These are phyloP conservation scores for Amanita muscaria DNA, from an alignment of 768 basidiomycete genomes.

Conservation along the genomic window DNA sequence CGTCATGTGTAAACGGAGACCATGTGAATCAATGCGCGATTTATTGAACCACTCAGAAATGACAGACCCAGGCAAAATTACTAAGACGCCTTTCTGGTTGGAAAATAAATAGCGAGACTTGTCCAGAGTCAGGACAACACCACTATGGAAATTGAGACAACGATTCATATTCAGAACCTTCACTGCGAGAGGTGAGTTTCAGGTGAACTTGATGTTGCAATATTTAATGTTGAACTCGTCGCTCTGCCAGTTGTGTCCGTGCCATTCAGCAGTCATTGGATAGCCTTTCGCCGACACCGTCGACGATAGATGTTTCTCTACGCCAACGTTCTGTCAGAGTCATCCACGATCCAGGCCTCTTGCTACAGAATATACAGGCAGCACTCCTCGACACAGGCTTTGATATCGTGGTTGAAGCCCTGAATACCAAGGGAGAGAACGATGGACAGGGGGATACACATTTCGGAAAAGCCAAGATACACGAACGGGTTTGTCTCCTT, in stretches of 20 bases:
- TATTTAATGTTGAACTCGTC: background rate
- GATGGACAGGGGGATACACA: background rate
- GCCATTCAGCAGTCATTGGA: slow-evolving; percentile 34
- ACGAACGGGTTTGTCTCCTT: background rate
- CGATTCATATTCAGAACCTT: slow-evolving; percentile 31
- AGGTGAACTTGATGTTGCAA: background rate
- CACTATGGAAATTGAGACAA: slow-evolving; percentile 8
- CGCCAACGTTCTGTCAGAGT: slow-evolving; percentile 36
- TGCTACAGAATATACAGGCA: slow-evolving; percentile 21
- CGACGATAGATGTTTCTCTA: slow-evolving; percentile 35
- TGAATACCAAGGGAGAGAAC: too few species aligned
- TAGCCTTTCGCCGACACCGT: slow-evolving; percentile 30
- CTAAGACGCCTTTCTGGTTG: too few species aligned
- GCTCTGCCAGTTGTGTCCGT: slow-evolving; percentile 31
- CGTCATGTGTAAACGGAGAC: too few species aligned
- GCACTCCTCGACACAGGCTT: slow-evolving; percentile 40
- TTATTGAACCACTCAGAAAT: slow-evolving; percentile 8
- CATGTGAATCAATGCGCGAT: slow-evolving; percentile 7
- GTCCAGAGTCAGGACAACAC: background rate
- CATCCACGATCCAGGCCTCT: slow-evolving; percentile 24
- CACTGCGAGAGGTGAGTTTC: slow-evolving; percentile 38
- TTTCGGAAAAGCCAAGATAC: background rate
- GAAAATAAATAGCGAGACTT: background rate
- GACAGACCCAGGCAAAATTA: background rate
- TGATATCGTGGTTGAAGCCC: slow-evolving; percentile 20